Evolutionary conservation across 352 stramenopile genomes (phyloP).

Genomic region (Phytophthora palmivora): DNA sequence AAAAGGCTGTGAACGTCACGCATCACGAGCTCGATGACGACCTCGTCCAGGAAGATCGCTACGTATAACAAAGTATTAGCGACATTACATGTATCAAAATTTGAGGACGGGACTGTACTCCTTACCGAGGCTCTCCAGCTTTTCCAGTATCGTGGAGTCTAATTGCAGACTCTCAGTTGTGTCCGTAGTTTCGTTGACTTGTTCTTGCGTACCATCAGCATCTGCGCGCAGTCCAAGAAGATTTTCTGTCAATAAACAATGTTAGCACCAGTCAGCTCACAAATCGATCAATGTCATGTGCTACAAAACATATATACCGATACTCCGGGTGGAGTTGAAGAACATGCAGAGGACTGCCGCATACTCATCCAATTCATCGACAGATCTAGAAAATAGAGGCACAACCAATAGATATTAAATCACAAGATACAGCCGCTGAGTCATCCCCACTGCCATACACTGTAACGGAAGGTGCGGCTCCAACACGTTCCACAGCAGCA

Average conservation of each 20-base stretch:
- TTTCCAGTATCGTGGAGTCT: slow-evolving; percentile 42
- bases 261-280: neutral
- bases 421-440: too few relatives aligned
- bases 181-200: slow-evolving; percentile 52
- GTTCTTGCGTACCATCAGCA: slow-evolving; percentile 60
- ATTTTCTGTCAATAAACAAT: slow-evolving; percentile 45
- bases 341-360: slow-evolving; percentile 72
- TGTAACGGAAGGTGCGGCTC: slow-evolving; percentile 56
- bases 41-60: slow-evolving; percentile 82
- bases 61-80: neutral
- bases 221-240: slow-evolving; percentile 59
- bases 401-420: slow-evolving; percentile 3
- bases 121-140: slow-evolving; percentile 67
- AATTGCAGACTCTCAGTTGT: slow-evolving; percentile 27
- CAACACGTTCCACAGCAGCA: slow-evolving; percentile 79
- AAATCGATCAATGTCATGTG: neutral
- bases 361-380: slow-evolving; percentile 77
- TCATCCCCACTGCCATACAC: slow-evolving; percentile 40
- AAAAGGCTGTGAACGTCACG: slow-evolving; percentile 75
- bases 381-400: slow-evolving; percentile 29
- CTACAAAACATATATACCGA: slow-evolving; percentile 40
- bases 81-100: too few relatives aligned
- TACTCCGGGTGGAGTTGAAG: slow-evolving; percentile 75
- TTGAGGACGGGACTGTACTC: neutral
- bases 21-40: slow-evolving; percentile 83